Percentiles rank a stretch among this genome's conserved stretches.
Conservation (phyloP, 2,329 filamentous ascomycete species). For the Claviceps sorghi region DNA sequence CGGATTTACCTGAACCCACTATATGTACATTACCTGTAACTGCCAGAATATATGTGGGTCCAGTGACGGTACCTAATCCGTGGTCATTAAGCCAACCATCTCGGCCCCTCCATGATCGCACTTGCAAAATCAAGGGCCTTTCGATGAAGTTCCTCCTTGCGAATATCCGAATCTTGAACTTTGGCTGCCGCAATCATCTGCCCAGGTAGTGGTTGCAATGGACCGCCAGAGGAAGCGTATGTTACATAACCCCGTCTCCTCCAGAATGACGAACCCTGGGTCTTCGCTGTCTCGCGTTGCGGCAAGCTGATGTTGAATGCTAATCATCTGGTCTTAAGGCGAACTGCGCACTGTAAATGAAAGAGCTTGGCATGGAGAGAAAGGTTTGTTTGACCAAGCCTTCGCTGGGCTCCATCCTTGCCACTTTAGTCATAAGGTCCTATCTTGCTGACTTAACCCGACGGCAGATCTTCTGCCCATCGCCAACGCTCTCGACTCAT, state of each 20-base stretch:
- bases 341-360: conserved; percentile 82
- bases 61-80: neutral
- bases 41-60: neutral
- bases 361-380: conserved; percentile 77
- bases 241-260: neutral
- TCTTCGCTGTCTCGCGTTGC: neutral
- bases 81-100: neutral
- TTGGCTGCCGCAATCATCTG: neutral
- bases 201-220: conserved; percentile 4
- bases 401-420: conserved; percentile 6
- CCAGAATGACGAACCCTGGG: neutral
- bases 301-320: neutral
- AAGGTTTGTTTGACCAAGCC: conserved; percentile 39
- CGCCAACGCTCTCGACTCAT: conserved; percentile 73
- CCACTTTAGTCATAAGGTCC: neutral
- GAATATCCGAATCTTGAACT: neutral
- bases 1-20: no score
- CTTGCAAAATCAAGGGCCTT: neutral
- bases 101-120: neutral
- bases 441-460: neutral
- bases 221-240: conserved; percentile 5
- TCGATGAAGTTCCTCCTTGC: conserved; percentile 3
- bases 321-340: conserved; percentile 36
- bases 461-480: conserved; percentile 60
- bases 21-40: neutral